Evolutionary conservation across 306 rosid species (phyloP).

Genomic region (Cyclanthera cordifolia): DNA sequence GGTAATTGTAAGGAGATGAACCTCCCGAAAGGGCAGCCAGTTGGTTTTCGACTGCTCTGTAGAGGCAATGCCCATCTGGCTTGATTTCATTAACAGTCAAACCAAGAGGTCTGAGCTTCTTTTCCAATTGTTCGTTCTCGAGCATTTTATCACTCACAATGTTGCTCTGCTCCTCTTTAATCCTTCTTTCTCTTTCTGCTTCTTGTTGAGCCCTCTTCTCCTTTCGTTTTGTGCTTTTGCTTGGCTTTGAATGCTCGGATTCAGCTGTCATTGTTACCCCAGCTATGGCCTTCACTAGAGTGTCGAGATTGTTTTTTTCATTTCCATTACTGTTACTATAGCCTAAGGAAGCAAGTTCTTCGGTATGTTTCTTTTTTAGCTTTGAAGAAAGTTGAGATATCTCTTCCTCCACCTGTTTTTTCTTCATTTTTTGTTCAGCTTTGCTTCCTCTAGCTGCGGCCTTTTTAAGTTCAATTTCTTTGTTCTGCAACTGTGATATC

Average conservation of each 20-base stretch:
- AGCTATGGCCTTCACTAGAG: slow-evolving; percentile 74
- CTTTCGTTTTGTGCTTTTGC: slow-evolving; percentile 61
- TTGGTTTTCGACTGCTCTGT: slow-evolving; percentile 81
- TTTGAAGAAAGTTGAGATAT: slow-evolving; percentile 56
- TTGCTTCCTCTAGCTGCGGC: slow-evolving; percentile 90
- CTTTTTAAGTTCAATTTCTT: slow-evolving; percentile 68
- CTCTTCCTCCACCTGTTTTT: slow-evolving; percentile 92
- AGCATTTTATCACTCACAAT: slow-evolving; percentile 52
- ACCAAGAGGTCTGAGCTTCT: slow-evolving; percentile 71
- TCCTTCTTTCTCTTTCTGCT: slow-evolving; percentile 82
- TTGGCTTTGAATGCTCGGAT: slow-evolving; percentile 46
- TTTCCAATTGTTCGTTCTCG: slow-evolving; percentile 64
- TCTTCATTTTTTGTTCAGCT: slow-evolving; percentile 86
- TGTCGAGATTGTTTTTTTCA: slow-evolving; percentile 53
- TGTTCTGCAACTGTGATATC: slow-evolving; percentile 60
- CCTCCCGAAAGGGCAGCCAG: slow-evolving; percentile 42
- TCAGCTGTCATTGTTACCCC: slow-evolving; percentile 58
- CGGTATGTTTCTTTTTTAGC: slow-evolving; percentile 59
- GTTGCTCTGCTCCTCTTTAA: slow-evolving; percentile 70
- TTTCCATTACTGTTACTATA: slow-evolving; percentile 36
- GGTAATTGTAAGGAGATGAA: slow-evolving; percentile 48
- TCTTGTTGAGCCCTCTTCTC: slow-evolving; percentile 70
- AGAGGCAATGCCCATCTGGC: slow-evolving; percentile 95
- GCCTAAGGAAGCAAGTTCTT: slow-evolving; percentile 63
- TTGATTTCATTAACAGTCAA: slow-evolving; percentile 61